These are phyloP conservation scores for Abrus precatorius DNA, from an alignment of 306 rosid species.

Conservation along the genomic window DNA sequence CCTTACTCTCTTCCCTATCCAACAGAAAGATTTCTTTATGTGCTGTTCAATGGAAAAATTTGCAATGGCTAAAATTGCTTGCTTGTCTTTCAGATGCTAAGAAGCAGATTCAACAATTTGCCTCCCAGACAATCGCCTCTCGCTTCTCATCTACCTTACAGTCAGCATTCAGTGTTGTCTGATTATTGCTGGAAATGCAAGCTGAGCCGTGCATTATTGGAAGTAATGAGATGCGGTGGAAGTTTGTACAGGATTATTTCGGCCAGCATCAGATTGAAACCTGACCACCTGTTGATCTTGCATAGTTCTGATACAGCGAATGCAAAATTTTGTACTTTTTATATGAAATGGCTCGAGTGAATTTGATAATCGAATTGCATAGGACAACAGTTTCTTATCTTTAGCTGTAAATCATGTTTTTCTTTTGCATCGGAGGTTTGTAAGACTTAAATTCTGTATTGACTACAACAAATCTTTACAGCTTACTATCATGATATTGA, in stretches of 20 bases:
- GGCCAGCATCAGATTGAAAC: slow-evolving; percentile 43
- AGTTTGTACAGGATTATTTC: slow-evolving; percentile 66
- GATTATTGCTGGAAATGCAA: slow-evolving; percentile 50
- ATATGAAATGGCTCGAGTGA: slow-evolving; percentile 40
- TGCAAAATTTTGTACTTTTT: slow-evolving; percentile 55
- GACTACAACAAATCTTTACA: slow-evolving; percentile 3
- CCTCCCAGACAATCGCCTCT: slow-evolving; percentile 82
- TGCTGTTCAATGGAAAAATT: slow-evolving; percentile 32
- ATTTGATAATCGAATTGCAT: slow-evolving; percentile 38
- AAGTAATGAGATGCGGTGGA: slow-evolving; percentile 52
- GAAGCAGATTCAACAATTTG: slow-evolving; percentile 94
- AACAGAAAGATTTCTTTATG: background rate
- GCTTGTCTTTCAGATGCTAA: slow-evolving; percentile 80
- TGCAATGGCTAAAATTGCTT: slow-evolving; percentile 33
- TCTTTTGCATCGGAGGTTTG: slow-evolving; percentile 13
- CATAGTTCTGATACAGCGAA: slow-evolving; percentile 47
- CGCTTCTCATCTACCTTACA: slow-evolving; percentile 83
- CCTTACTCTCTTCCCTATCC: background rate
- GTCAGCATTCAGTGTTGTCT: slow-evolving; percentile 86
- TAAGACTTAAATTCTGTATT: slow-evolving; percentile 5
- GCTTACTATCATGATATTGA: slow-evolving; percentile 19
- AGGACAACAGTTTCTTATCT: slow-evolving; percentile 38
- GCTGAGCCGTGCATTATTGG: slow-evolving; percentile 43
- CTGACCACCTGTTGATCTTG: slow-evolving; percentile 47
- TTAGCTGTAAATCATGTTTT: slow-evolving; percentile 49